phyloP scores from a whole-genome alignment of 805 yeast species.

The Monosporozyma yasuniensis region DNA sequence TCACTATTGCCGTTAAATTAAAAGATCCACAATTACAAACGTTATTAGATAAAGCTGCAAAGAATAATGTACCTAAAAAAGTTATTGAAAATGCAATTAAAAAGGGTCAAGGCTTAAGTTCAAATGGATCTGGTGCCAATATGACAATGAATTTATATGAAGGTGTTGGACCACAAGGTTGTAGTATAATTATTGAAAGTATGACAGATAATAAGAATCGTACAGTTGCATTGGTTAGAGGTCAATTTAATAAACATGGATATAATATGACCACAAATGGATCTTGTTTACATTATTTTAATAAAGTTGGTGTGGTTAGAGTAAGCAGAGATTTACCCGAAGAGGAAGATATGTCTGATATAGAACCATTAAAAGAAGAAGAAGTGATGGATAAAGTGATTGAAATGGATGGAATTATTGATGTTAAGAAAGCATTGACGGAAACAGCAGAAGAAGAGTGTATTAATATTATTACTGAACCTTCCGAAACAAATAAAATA shows the following conservation, averaged over 20 bases:
- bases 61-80: slow-evolving; percentile 68
- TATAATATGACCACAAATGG: slow-evolving; percentile 26
- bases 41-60: slow-evolving; percentile 62
- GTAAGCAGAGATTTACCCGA: slow-evolving; percentile 34
- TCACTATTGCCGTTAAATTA: slow-evolving; percentile 61
- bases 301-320: slow-evolving; percentile 63
- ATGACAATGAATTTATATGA: slow-evolving; percentile 56
- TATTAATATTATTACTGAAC: slow-evolving; percentile 45
- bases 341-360: background rate
- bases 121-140: slow-evolving; percentile 46
- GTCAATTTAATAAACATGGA: slow-evolving; percentile 61
- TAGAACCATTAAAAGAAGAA: slow-evolving; percentile 44
- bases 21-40: slow-evolving; percentile 58
- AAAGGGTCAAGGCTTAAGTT: slow-evolving; percentile 41
- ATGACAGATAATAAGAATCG: slow-evolving; percentile 83
- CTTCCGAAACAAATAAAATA: slow-evolving; percentile 51
- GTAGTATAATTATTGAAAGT: slow-evolving; percentile 76
- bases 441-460: slow-evolving; percentile 34
- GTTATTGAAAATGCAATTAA: slow-evolving; percentile 82
- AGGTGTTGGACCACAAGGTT: slow-evolving; percentile 89
- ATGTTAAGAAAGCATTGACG: slow-evolving; percentile 42
- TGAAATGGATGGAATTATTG: slow-evolving; percentile 68
- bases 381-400: slow-evolving; percentile 63
- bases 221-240: slow-evolving; percentile 65
- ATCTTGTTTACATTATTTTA: slow-evolving; percentile 72